A percentile compares a stretch with the other conserved stretches of the same genome.
Conservation (phyloP, 208 protist species). For the Zelonia costaricensis region DNA sequence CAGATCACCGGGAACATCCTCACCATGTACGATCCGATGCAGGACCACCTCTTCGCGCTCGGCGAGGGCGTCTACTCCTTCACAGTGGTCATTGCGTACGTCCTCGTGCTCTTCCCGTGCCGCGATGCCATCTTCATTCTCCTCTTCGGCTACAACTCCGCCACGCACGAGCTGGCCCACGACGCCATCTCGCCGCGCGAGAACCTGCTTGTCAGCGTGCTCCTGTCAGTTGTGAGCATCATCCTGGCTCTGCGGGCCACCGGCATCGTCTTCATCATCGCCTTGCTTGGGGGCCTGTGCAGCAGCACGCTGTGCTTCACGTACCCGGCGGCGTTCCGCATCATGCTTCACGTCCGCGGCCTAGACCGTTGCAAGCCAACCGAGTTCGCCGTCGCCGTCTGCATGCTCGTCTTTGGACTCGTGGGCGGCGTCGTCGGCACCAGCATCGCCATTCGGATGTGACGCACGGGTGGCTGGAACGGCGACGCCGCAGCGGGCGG, state of each 20-base stretch:
- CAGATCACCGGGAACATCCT: conserved; percentile 76
- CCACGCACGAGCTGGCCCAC: conserved; percentile 31
- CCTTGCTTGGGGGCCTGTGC: conserved; percentile 67
- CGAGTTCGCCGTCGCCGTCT: conserved; percentile 28
- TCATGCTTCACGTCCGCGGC: conserved; percentile 42
- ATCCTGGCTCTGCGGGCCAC: conserved; percentile 48
- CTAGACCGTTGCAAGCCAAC: conserved; percentile 33
- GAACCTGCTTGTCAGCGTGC: conserved; percentile 57
- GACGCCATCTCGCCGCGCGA: conserved; percentile 43
- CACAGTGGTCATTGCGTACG: conserved; percentile 69
- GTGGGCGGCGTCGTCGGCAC: conserved; percentile 55
- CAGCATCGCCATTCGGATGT: conserved; percentile 36
- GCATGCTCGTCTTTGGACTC: conserved; percentile 66
- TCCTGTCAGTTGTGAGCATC: conserved; percentile 56
- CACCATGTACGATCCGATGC: conserved; percentile 66
- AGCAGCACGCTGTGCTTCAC: conserved; percentile 76
- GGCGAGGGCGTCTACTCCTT: conserved; percentile 67
- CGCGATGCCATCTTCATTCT: conserved; percentile 79
- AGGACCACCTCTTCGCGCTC: conserved; percentile 61
- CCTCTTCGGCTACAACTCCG: conserved; percentile 72
- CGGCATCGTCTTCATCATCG: conserved; percentile 66
- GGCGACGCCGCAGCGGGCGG: no score
- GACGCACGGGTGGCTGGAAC: neutral
- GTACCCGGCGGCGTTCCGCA: conserved; percentile 62
- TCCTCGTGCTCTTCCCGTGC: conserved; percentile 72